Base-by-base conservation (phyloP, 2,329 filamentous ascomycete genomes). In the Amauroascus verrucosus region DNA sequence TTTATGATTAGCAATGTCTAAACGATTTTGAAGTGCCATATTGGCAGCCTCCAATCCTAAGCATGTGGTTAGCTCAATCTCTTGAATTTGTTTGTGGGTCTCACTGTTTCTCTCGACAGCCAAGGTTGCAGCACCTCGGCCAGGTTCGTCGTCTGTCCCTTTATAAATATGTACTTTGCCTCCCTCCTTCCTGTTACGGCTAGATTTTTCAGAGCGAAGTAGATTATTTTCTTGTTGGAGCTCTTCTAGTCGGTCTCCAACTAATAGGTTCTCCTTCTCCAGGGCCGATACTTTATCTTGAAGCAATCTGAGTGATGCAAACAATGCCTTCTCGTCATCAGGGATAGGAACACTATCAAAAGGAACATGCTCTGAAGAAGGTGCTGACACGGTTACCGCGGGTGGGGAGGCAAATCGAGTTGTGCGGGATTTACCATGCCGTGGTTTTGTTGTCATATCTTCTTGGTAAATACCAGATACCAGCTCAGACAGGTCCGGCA, bases 311-410 rank as follows among this genome's bases (percentile, higher is more conserved):
- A 84, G 68, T 9, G 79, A 79, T n/a, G 78, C 72, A 60, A 81
- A 81, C 46, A 84, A 75, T 1, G 76, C 77, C 63, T 83, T 81
- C 58, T 84, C 81, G 47, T 84, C 80, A 11, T 77, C 73, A 0
- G 80, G 80, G 44, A 83, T 72, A 0, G 78, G 73, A 9, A 82
- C 70, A 11, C 74, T 72, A 35, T 80, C 74, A 18, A 83, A 66
- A 0, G 74, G 71, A 11, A 71, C 63, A 60, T 81, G 71, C 35
- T 67, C 63, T 11, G 14, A 14, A 28, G 49, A 56, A 18, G 63
- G 61, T 30, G 67, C 54, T 13, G 65, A 66, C 14, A 61, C 55
- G 24, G 68, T 64, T 6, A 61, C 61, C 38, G 61, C 57, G 51
- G 68, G 66, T n/a, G 72, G 72, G 14, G 75, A 76, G 3, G 75